Evolutionary conservation across 2,329 filamentous ascomycete species (phyloP), one percentile per base, ranked within the genome.

Genomic region (Fusarium temperatum): DNA sequence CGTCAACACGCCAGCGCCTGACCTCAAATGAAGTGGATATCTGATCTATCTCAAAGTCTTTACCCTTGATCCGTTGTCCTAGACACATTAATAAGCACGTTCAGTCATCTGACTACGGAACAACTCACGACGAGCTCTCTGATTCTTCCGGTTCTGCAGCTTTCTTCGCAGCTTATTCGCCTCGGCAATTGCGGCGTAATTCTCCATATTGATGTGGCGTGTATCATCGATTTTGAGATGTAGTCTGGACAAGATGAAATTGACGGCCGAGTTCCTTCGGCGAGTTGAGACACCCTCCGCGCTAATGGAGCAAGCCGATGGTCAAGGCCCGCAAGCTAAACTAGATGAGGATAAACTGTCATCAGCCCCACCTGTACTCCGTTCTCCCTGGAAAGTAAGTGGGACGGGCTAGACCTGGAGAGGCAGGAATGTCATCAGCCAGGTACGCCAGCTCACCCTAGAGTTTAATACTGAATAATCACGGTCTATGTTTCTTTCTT

Each of bases 41-140:
- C 1, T 24, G 35, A 2, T 22, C 12, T 24, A 13, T 6, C n/a
- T 50, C 41, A 18, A 26, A 22, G 14, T 6, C 15, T 24, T 41
- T 36, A 5, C 53, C 28, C 15, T 63, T 63, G 1, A 63, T 22
- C 17, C 54, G 44, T 63, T 63, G 54, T 36, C 61, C 61, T 63
- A 8, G 8, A 13, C 0, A 2, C 4, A 8, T 36, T 13, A 6
- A 39, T 50, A 8, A 63, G 54, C n/a, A 41, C 12, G 1, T n/a
- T 6, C 1, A 11, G 12, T 17, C 17, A 57, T 9, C 22, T 22
- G 4, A 10, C 26, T 2, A 15, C 8, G 18, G 12, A 5, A 9
- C 1, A 15, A 60, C 61, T 63, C 20, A 63, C 54, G 54, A 9
- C 44, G 54, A 11, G 61, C 54, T 60, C 61, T 63, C 15, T 63